Base-by-base conservation (phyloP, 1,284 basidiomycete genomes). In the Leucoagaricus sp. region DNA sequence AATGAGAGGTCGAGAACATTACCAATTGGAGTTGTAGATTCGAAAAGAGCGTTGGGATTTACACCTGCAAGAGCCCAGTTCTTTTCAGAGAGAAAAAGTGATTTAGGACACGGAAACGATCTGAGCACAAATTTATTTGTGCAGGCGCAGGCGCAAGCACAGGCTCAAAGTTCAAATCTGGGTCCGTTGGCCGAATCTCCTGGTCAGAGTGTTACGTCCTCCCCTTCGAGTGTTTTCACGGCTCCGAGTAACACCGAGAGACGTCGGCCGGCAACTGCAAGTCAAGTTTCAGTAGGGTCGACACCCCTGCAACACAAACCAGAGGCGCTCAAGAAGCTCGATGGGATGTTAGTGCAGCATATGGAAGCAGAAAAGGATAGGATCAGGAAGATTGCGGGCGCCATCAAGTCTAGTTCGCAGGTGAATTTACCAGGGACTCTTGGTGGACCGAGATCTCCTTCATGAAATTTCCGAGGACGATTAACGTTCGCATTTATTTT, bases 341-440 rank as follows among this genome's bases (percentile, higher is more conserved):
- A 91, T 67, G 89, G 87, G 62, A 80, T 91, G 81, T 72, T 91
- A 53, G 71, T 84, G 54, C 82, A 86, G 69, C 89, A 91, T 68
- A 86, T 91, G 75, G 85, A 87, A 70, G 78, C 83, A 52, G 82
- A 91, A 72, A 85, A 83, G 73, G 85, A 89, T 65, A 84, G 81
- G 40, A 78, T 91, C 65, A 85, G 80, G 73, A 76, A 83, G 69
- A 90, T 91, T 66, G 83, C 89, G 54, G 78, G 74, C 26, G 72
- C 67, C 17, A 57, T 73, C 49, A 70, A 68, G 54, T 68, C 69
- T 47, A 56, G 55, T 26, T 49, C 53, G 26, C 44, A 50, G 31
- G 40, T 46, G 31, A 48, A 45, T 31, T 50, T 58, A 28, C 28
- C 26, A 52, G 46, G 28, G 23, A 52, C 31, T 52, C 1, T 46